Conservation (phyloP, 129 eudicot genomes). For the Kitagawia praeruptora region DNA sequence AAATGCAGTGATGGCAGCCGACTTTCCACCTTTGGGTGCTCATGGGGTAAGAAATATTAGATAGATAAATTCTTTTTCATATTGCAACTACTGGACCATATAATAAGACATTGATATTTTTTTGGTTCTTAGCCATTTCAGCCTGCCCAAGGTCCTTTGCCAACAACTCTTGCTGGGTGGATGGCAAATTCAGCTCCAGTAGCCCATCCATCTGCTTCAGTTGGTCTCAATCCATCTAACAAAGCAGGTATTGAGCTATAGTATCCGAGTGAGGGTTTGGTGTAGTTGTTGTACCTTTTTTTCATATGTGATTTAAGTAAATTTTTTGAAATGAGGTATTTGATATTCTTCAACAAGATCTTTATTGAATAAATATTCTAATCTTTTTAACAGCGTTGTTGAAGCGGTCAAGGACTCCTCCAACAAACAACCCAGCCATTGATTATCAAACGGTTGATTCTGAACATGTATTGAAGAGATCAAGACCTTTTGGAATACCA, state of each 20-base stretch:
- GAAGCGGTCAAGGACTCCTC: slow-evolving; percentile 76
- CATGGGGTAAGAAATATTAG: slow-evolving; percentile 54
- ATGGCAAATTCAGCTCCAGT: slow-evolving; percentile 57
- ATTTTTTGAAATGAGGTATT: neutral
- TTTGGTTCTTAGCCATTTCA: slow-evolving; percentile 56
- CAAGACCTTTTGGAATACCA: slow-evolving; percentile 64
- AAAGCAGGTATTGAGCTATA: slow-evolving; percentile 36
- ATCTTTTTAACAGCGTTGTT: slow-evolving; percentile 28
- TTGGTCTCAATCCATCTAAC: slow-evolving; percentile 53
- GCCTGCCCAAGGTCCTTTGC: slow-evolving; percentile 52
- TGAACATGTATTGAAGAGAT: slow-evolving; percentile 57
- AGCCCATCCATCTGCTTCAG: slow-evolving; percentile 58
- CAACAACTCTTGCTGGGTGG: slow-evolving; percentile 58
- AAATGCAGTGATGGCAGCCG: slow-evolving; percentile 49
- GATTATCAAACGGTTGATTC: slow-evolving; percentile 70
- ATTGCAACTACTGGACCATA: slow-evolving; percentile 3
- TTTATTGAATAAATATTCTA: neutral
- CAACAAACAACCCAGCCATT: slow-evolving; percentile 41
- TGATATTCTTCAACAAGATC: neutral
- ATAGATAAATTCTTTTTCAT: neutral
- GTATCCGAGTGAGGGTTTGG: neutral
- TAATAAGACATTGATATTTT: slow-evolving; percentile 10
- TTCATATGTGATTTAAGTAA: neutral
- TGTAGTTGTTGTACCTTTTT: neutral
- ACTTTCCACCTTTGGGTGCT: slow-evolving; percentile 57